phyloP scores from a whole-genome alignment of 495 filamentous ascomycete genomes.

The Neurospora sp. region DNA sequence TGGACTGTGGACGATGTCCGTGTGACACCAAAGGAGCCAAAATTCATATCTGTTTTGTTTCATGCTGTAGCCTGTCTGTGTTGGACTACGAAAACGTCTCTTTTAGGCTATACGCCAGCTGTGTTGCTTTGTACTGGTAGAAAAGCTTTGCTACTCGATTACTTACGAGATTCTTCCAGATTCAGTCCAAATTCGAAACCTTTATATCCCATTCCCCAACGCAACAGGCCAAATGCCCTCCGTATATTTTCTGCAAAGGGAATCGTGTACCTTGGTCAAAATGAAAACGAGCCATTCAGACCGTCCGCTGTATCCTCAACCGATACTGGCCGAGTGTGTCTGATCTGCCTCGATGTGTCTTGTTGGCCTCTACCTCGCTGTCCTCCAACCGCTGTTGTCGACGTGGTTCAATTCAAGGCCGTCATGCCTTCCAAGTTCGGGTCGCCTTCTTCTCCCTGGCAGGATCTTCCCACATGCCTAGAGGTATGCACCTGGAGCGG shows the following conservation, averaged over 20 bases:
- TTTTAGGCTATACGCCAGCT: not conserved
- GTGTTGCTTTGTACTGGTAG: not conserved
- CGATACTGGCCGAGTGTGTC: not conserved
- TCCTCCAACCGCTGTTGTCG: not conserved
- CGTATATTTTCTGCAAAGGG: not conserved
- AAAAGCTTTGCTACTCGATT: not conserved
- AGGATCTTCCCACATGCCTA: not conserved
- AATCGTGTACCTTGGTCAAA: not conserved
- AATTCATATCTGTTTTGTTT: not conserved
- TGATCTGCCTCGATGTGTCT: not conserved
- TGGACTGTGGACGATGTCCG: too few relatives aligned
- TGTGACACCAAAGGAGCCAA: too few relatives aligned
- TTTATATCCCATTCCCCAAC: not conserved
- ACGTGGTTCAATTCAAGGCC: not conserved
- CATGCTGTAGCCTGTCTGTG: not conserved
- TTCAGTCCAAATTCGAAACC: rapidly evolving
- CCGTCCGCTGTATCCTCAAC: not conserved
- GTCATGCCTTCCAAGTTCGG: not conserved
- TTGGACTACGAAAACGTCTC: not conserved
- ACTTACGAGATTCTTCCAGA: not conserved
- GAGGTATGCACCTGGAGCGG: not conserved
- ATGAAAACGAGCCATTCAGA: not conserved
- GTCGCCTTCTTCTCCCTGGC: not conserved
- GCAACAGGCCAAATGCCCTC: not conserved
- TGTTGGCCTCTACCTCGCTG: not conserved